Percentiles rank a stretch among this genome's conserved stretches.
Evolutionary conservation across 2,329 filamentous ascomycete genomes (phyloP).

Genomic region (Claviceps sorghi): DNA sequence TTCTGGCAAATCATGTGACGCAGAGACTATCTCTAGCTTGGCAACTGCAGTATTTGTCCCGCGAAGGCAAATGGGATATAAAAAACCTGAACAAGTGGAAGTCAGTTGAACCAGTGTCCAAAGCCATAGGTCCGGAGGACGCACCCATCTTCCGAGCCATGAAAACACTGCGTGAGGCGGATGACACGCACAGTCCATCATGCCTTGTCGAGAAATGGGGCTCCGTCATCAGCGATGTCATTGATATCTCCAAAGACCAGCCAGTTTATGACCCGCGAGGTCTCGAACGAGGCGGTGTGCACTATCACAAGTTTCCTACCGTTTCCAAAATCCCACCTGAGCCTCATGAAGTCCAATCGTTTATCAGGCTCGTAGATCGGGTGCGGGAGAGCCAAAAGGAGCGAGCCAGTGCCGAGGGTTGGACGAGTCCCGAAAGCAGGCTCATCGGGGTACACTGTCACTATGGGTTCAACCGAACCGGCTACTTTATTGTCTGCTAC

Average conservation of each 20-base stretch:
- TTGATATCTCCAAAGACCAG: conserved; percentile 83
- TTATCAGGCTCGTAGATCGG: conserved; percentile 42
- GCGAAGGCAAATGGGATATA: conserved; percentile 92
- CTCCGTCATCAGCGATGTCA: conserved; percentile 53
- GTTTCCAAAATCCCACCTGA: conserved; percentile 79
- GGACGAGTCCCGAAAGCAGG: conserved; percentile 21
- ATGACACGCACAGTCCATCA: conserved; percentile 64
- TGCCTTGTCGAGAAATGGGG: conserved; percentile 57
- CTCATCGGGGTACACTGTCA: conserved; percentile 83
- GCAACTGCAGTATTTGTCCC: conserved; percentile 80
- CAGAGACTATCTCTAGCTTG: conserved; percentile 68
- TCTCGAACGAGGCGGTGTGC: conserved; percentile 50
- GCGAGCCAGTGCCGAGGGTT: conserved; percentile 23
- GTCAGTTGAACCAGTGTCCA: conserved; percentile 61
- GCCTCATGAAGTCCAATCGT: conserved; percentile 35
- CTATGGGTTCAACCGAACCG: conserved; percentile 89
- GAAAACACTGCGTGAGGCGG: conserved; percentile 85
- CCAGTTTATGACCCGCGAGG: conserved; percentile 74
- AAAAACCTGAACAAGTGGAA: conserved; percentile 93
- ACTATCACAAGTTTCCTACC: conserved; percentile 78
- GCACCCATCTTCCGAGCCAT: conserved; percentile 65
- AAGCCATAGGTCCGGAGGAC: conserved; percentile 45
- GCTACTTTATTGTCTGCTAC: conserved; percentile 81
- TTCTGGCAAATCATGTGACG: conserved; percentile 61
- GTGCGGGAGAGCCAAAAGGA: conserved; percentile 39